Percentiles rank a stretch among this genome's conserved stretches.
These are phyloP conservation scores for Laguncularia racemosa DNA, from an alignment of 345 rosid genomes.

Conservation along the genomic window DNA sequence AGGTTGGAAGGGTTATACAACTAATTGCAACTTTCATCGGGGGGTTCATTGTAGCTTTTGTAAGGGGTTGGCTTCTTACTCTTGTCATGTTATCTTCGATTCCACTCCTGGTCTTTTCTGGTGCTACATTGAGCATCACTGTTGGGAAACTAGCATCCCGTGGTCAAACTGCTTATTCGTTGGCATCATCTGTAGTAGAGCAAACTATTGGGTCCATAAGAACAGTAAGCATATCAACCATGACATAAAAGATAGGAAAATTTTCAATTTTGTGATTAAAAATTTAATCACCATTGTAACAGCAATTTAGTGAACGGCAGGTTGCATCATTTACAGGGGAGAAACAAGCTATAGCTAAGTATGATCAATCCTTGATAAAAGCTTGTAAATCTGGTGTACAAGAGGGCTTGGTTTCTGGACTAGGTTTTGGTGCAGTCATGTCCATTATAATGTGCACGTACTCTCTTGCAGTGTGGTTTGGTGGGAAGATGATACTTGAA, in stretches of 20 bases:
- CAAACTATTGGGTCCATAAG: slow-evolving; percentile 40
- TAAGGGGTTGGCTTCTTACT: slow-evolving; percentile 46
- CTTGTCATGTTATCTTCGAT: slow-evolving; percentile 35
- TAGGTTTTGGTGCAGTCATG: slow-evolving; percentile 26
- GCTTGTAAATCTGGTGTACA: slow-evolving; percentile 30
- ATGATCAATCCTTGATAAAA: slow-evolving; percentile 22
- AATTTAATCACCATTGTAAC: background rate
- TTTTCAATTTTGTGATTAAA: background rate
- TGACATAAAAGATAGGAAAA: background rate
- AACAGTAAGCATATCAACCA: slow-evolving; percentile 20
- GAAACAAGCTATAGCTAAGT: slow-evolving; percentile 28
- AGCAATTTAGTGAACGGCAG: slow-evolving; percentile 13
- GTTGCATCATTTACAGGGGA: slow-evolving; percentile 52
- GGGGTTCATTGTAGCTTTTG: slow-evolving; percentile 31
- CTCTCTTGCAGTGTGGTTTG: slow-evolving; percentile 39
- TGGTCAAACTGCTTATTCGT: slow-evolving; percentile 31
- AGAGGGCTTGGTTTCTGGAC: slow-evolving; percentile 32
- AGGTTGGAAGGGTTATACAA: slow-evolving; percentile 47
- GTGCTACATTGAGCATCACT: slow-evolving; percentile 20
- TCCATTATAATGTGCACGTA: slow-evolving; percentile 20
- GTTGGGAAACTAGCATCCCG: slow-evolving; percentile 26
- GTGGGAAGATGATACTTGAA: slow-evolving; percentile 41
- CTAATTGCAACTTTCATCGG: slow-evolving; percentile 34
- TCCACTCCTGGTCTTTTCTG: slow-evolving; percentile 29
- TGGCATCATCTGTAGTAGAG: slow-evolving; percentile 28